Conservation (phyloP, 1,284 basidiomycete genomes). For the Melampsora abietis-canadensis region DNA sequence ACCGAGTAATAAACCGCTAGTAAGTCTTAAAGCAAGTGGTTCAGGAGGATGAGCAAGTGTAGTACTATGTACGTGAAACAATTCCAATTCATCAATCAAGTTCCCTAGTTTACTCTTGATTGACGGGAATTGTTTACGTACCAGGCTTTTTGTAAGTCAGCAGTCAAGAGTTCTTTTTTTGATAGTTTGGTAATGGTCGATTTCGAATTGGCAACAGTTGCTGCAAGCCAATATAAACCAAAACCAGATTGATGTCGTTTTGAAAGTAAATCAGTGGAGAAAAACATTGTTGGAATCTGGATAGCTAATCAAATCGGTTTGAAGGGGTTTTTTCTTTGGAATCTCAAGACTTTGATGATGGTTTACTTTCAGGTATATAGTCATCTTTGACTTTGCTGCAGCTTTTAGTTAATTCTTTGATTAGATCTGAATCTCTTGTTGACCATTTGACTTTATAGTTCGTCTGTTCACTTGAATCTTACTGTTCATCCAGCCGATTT, state of each 20-base stretch:
- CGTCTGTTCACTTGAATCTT: too few species aligned
- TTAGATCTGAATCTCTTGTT: too few species aligned
- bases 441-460: too few species aligned
- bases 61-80: too few species aligned
- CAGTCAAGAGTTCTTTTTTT: conserved; percentile 38
- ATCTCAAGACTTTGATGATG: too few species aligned
- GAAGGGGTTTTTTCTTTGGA: too few species aligned
- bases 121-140: background rate
- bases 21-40: conserved; percentile 35
- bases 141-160: conserved; percentile 41
- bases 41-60: conserved; percentile 37
- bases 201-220: conserved; percentile 17
- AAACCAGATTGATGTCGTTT: conserved; percentile 35
- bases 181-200: conserved; percentile 29
- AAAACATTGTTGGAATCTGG: conserved; percentile 15
- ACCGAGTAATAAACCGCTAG: conserved; percentile 37
- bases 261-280: conserved; percentile 39
- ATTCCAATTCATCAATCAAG: too few species aligned
- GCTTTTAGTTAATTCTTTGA: too few species aligned
- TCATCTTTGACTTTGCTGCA: too few species aligned
- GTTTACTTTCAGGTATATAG: too few species aligned
- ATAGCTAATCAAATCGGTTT: too few species aligned
- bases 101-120: background rate
- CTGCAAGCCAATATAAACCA: conserved; percentile 40
- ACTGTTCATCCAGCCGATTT: too few species aligned